A percentile compares a stretch with the other conserved stretches of the same genome.
These are phyloP conservation scores for Colletotrichum sp. DNA, from an alignment of 2,329 filamentous ascomycete species.

Conservation along the genomic window DNA sequence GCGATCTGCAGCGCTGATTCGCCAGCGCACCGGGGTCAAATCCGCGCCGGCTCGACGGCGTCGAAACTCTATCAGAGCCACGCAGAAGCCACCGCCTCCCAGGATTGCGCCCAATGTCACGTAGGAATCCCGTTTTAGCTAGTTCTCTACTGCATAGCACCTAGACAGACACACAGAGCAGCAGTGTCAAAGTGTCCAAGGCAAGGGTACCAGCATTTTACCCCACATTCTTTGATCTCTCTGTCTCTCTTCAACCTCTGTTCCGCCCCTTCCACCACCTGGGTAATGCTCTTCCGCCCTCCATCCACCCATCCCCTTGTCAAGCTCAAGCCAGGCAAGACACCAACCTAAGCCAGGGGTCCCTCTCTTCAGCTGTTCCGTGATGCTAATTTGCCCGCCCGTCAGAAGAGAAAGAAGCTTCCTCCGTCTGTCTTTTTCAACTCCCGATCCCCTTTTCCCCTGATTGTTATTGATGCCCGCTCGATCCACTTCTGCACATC, in stretches of 20 bases:
- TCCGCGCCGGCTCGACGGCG: neutral
- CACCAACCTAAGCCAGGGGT: neutral
- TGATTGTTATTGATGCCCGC: neutral
- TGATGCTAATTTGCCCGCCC: neutral
- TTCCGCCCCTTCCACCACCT: neutral
- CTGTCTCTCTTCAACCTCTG: neutral
- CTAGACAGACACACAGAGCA: neutral
- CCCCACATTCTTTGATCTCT: neutral
- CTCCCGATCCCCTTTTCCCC: neutral
- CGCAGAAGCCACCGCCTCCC: neutral
- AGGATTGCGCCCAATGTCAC: neutral
- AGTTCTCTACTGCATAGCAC: neutral
- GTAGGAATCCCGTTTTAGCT: neutral
- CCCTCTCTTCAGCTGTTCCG: neutral
- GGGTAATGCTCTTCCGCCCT: neutral
- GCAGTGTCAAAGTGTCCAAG: neutral
- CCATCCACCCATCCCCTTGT: neutral
- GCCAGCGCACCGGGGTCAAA: neutral
- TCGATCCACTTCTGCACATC: constrained; percentile 2
- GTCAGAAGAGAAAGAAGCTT: neutral
- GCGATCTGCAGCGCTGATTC: neutral
- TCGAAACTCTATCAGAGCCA: constrained; percentile 2
- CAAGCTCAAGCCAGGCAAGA: neutral
- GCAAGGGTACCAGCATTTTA: neutral
- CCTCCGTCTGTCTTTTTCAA: neutral